Conservation (phyloP, 331 rosid species). For the Pyrus hybrid region DNA sequence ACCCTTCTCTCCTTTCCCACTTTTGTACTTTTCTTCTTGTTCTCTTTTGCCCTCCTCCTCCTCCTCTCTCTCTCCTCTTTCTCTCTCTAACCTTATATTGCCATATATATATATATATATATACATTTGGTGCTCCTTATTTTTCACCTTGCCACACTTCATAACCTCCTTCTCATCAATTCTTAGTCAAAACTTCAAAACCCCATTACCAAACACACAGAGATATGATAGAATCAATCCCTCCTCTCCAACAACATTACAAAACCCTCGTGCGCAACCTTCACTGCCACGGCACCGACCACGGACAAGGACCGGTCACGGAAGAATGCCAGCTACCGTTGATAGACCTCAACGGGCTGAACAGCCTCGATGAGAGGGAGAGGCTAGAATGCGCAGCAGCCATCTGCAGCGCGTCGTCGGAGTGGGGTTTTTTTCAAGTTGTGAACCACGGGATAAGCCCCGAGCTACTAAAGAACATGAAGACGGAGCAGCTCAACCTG, state of each 20-base stretch:
- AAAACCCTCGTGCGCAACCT: slow-evolving; percentile 28
- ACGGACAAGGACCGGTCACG: slow-evolving; percentile 12
- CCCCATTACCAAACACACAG: background rate
- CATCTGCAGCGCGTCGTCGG: slow-evolving; percentile 65
- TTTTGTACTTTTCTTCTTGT: slow-evolving; percentile 23
- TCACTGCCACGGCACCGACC: slow-evolving; percentile 8
- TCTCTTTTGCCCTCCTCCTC: slow-evolving; percentile 28
- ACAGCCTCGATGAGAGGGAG: slow-evolving; percentile 26
- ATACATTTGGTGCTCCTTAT: slow-evolving; percentile 1
- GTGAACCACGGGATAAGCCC: slow-evolving; percentile 69
- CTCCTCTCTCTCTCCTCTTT: background rate
- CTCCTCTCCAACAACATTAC: slow-evolving; percentile 66
- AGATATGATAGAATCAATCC: slow-evolving; percentile 42
- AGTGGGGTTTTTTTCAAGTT: slow-evolving; percentile 90
- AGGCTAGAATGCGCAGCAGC: slow-evolving; percentile 43
- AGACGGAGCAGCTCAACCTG: slow-evolving; percentile 55
- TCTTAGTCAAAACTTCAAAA: background rate
- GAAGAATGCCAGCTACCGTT: slow-evolving; percentile 66
- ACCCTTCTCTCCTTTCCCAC: background rate
- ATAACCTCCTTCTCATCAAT: background rate
- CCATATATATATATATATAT: slow-evolving; percentile 25
- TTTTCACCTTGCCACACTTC: slow-evolving; percentile 16
- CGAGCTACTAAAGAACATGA: slow-evolving; percentile 48
- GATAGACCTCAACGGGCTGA: slow-evolving; percentile 62
- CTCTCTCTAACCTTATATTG: background rate